Conservation (phyloP, 2,329 filamentous ascomycete species). For the Verruconis gallopava region DNA sequence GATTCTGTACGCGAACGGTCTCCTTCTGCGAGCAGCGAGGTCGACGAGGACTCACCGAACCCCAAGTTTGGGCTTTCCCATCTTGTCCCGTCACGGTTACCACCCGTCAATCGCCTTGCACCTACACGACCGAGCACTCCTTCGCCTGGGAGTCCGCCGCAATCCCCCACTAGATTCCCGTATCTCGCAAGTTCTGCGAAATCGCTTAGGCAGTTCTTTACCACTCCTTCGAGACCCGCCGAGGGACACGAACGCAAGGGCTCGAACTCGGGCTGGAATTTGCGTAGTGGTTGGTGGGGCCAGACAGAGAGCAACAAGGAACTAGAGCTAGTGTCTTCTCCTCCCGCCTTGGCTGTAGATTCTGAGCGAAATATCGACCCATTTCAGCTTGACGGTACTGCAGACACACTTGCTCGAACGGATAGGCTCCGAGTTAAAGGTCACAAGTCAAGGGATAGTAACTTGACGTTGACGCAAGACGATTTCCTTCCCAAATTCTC, state of each 20-base stretch:
- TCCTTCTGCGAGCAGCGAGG: constrained; percentile 24
- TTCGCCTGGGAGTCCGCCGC: constrained; percentile 4
- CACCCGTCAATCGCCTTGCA: constrained; percentile 8
- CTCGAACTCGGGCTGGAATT: not conserved
- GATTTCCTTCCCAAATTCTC: constrained; percentile 35
- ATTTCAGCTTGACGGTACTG: constrained; percentile 7
- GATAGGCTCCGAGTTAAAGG: constrained; percentile 5
- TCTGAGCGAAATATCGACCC: constrained; percentile 1
- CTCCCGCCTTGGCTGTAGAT: not conserved
- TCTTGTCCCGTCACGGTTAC: constrained; percentile 19
- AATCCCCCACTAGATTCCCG: constrained; percentile 3
- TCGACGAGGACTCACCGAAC: constrained; percentile 23
- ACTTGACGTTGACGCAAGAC: constrained; percentile 37
- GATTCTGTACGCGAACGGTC: constrained; percentile 7
- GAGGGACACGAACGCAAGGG: not conserved
- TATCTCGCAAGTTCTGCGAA: constrained; percentile 5
- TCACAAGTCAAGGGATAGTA: constrained; percentile 31
- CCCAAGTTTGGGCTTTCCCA: constrained; percentile 27
- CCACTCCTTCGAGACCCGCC: not conserved
- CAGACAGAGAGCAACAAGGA: not conserved
- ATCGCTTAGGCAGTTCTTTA: constrained; percentile 5
- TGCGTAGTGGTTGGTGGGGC: constrained; percentile 1
- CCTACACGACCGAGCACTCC: constrained; percentile 12
- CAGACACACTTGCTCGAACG: constrained; percentile 7
- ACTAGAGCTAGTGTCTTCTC: constrained; percentile 3